Percentiles rank a stretch among this genome's conserved stretches.
These are phyloP conservation scores for Phoma herbarum DNA, from an alignment of 2,329 filamentous ascomycete species.

Conservation along the genomic window DNA sequence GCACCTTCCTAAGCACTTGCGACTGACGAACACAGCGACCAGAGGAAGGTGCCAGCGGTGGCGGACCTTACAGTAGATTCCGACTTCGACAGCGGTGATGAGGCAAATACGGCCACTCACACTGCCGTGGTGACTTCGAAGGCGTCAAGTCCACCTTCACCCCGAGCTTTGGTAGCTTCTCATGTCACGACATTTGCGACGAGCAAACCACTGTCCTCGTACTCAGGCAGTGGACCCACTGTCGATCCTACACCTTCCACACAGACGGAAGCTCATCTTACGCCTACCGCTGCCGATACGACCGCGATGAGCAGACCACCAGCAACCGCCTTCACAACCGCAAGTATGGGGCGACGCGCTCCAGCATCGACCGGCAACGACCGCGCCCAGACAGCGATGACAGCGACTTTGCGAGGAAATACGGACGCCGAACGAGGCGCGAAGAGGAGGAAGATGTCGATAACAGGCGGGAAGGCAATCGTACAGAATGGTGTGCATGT, in stretches of 20 bases:
- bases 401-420: not conserved
- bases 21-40: slow-evolving; percentile 33
- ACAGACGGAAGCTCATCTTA: not conserved
- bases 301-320: not conserved
- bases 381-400: not conserved
- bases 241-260: not conserved
- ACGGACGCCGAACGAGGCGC: slow-evolving; percentile 9
- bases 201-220: slow-evolving; percentile 6
- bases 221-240: not conserved
- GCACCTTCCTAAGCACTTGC: not conserved
- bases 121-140: not conserved
- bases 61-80: slow-evolving; percentile 39
- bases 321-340: not conserved
- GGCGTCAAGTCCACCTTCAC: not conserved
- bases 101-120: too few relatives aligned
- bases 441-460: slow-evolving; percentile 39
- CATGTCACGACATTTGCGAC: not conserved
- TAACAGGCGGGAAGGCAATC: not conserved
- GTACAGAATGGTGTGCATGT: not conserved
- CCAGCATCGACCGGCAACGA: slow-evolving; percentile 7
- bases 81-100: slow-evolving; percentile 23
- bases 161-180: not conserved
- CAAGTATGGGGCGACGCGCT: slow-evolving; percentile 1
- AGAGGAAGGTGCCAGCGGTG: slow-evolving; percentile 18
- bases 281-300: not conserved